Percentiles rank a stretch among this genome's conserved stretches.
These are phyloP conservation scores for Periconia macrospinosa DNA, from an alignment of 2,329 filamentous ascomycete genomes.

Conservation along the genomic window DNA sequence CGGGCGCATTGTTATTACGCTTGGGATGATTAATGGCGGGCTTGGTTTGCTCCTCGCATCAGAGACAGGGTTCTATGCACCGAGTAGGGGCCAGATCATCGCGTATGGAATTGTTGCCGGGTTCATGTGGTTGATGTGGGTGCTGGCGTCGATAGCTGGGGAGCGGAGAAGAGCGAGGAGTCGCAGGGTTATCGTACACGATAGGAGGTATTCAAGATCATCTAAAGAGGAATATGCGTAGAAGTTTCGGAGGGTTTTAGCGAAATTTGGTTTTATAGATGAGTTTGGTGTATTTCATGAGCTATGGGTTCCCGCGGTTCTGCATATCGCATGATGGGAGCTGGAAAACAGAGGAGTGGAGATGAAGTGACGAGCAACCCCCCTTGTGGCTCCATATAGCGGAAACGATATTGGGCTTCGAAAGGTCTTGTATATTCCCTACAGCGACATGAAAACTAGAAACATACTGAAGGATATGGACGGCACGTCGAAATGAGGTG, in stretches of 20 bases:
- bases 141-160: conserved; percentile 28
- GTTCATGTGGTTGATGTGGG: conserved; percentile 39
- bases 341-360: too few species aligned
- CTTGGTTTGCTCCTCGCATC: conserved; percentile 46
- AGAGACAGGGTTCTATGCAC: conserved; percentile 28
- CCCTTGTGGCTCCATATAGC: too few species aligned
- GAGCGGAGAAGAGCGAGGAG: conserved; percentile 23
- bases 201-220: conserved; percentile 6
- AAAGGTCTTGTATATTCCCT: too few species aligned
- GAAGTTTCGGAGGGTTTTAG: neutral
- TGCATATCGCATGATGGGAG: too few species aligned
- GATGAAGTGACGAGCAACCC: too few species aligned
- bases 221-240: conserved; percentile 22
- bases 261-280: too few species aligned
- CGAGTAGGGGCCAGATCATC: conserved; percentile 29
- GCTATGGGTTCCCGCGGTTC: too few species aligned
- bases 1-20: conserved; percentile 52
- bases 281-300: too few species aligned
- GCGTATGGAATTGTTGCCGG: conserved; percentile 38
- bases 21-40: conserved; percentile 60
- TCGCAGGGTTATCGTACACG: conserved; percentile 9
- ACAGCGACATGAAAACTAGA: too few species aligned
- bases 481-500: too few species aligned
- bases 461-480: too few species aligned
- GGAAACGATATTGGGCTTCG: too few species aligned